phyloP scores from a whole-genome alignment of 2,329 filamentous ascomycete genomes.

The Tympanopsis confertula region DNA sequence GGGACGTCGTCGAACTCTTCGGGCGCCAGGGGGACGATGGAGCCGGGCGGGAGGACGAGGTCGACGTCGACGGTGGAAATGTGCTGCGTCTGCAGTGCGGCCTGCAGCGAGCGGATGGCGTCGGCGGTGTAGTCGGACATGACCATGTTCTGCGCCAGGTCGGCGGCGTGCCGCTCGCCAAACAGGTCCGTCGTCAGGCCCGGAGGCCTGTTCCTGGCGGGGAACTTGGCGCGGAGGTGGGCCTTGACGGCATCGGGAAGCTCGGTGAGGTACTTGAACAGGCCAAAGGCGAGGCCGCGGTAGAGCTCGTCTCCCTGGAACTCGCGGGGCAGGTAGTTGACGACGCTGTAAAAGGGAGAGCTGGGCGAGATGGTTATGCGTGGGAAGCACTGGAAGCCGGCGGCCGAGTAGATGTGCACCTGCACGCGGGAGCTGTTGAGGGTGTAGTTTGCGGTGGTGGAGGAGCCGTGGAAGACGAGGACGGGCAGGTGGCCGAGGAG shows the following conservation, averaged over 20 bases:
- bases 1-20: constrained; percentile 47
- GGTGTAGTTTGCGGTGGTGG: constrained; percentile 76
- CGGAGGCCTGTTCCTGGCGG: constrained; percentile 40
- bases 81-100: constrained; percentile 69
- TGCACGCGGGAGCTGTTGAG: constrained; percentile 88
- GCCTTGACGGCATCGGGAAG: constrained; percentile 67
- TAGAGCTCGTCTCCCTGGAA: constrained; percentile 92
- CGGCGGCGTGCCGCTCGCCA: constrained; percentile 82
- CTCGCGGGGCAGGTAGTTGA: constrained; percentile 80
- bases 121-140: constrained; percentile 67
- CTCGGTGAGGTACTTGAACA: constrained; percentile 90
- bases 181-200: constrained; percentile 46
- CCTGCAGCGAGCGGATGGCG: constrained; percentile 61
- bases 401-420: constrained; percentile 80
- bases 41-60: constrained; percentile 68
- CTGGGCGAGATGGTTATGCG: constrained; percentile 88
- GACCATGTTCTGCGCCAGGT: constrained; percentile 75
- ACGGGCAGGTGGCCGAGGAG: constrained; percentile 71
- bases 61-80: constrained; percentile 81
- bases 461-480: constrained; percentile 83
- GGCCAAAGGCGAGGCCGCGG: constrained; percentile 78
- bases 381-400: constrained; percentile 79
- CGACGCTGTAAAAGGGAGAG: constrained; percentile 80
- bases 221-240: constrained; percentile 49
- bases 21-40: constrained; percentile 54